Base-by-base conservation (phyloP, 2,329 filamentous ascomycete genomes). In the Ceratocystis albifundus region DNA sequence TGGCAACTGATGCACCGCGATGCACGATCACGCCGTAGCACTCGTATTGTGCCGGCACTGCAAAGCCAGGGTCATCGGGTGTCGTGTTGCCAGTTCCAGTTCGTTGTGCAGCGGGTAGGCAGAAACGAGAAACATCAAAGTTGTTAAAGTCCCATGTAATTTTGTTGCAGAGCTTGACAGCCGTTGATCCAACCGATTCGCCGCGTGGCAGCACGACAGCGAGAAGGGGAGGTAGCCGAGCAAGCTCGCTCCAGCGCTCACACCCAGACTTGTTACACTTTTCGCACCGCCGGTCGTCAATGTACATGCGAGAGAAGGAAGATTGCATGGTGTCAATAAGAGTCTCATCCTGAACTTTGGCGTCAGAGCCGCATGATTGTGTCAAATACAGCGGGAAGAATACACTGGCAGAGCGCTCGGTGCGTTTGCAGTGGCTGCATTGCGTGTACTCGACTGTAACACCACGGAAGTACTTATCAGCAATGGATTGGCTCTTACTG, bases 21-120 rank as follows among this genome's bases (percentile, higher is more conserved):
- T 96, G 92, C 69, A 88, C 81, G 65, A 95, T 84, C 5, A 96
- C 88, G 1, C 87, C 93, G 73, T 96, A 96, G 64, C 89, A 87
- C 72, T 96, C 88, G 74, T 96, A 99, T 4, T 79, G 77, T 15
- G 62, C 50, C 0, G 88, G 87, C 0, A 75, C 76, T 1, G 71
- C 70, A 67, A 81, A 80, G 15, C 77, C 76, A 8, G 71, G 74
- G 67, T 79, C 77, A 68, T 75, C 73, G 48, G 74, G 70, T 32
- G 55, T 30, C 7, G 22, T 22, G 32, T 17, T 59, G 28, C 55
- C 55, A 2, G 28, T 17, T 4, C 55, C 28, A 4, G 73, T 74
- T 17, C 71, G 73, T 36, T 70, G 68, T 45, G 68, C 67, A 65
- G 70, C 69, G 12, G 72, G 72, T 68, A 78, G 73, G 68, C 77